Evolutionary conservation across 2,329 filamentous ascomycete genomes (phyloP).

Genomic region (Pezicula radicicola): DNA sequence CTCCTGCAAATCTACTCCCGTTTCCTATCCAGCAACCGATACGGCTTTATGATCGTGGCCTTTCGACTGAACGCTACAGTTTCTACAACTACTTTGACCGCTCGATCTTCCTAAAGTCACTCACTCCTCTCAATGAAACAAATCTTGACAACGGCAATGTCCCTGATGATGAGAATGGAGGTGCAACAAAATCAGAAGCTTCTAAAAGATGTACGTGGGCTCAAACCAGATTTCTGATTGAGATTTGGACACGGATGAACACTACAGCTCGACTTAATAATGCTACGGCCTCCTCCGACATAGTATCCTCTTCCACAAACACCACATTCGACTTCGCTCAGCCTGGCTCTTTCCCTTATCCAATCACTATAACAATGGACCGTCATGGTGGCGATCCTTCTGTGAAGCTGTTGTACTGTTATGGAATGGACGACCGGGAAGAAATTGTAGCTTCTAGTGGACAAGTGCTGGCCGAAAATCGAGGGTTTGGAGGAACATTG

Average conservation of each 20-base stretch:
- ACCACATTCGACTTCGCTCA: slow-evolving; percentile 24
- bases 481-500: slow-evolving; percentile 46
- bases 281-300: slow-evolving; percentile 7
- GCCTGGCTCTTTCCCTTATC: slow-evolving; percentile 62
- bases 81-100: slow-evolving; percentile 93
- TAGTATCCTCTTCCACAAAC: slow-evolving; percentile 11
- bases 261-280: slow-evolving; percentile 41
- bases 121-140: slow-evolving; percentile 41
- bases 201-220: slow-evolving; percentile 55
- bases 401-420: slow-evolving; percentile 53
- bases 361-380: slow-evolving; percentile 58
- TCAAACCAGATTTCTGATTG: slow-evolving; percentile 59
- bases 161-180: slow-evolving; percentile 52
- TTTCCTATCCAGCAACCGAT: slow-evolving; percentile 72
- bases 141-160: slow-evolving; percentile 36
- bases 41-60: slow-evolving; percentile 79
- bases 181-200: slow-evolving; percentile 50
- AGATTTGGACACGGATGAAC: slow-evolving; percentile 59
- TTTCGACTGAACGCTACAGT: slow-evolving; percentile 81
- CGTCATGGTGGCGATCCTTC: slow-evolving; percentile 56
- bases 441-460: slow-evolving; percentile 41
- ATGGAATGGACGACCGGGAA: slow-evolving; percentile 45
- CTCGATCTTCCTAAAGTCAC: slow-evolving; percentile 74
- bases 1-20: slow-evolving; percentile 69
- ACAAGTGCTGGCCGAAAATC: slow-evolving; percentile 45